These are phyloP conservation scores for Rubus parviflorus DNA, from an alignment of 306 rosid genomes.

Conservation along the genomic window DNA sequence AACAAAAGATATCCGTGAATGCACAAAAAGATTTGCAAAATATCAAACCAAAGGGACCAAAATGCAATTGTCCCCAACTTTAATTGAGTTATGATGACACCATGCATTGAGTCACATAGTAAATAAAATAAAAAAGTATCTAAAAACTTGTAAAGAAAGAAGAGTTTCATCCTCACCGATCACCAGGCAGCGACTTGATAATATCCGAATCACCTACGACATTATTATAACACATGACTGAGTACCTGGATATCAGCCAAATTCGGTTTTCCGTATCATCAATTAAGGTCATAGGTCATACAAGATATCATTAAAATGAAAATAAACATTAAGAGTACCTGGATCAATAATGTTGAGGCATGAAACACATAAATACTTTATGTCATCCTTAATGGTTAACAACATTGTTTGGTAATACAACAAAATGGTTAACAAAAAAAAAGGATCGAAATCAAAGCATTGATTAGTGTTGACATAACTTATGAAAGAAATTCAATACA, in stretches of 20 bases:
- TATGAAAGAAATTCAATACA: too few relatives aligned
- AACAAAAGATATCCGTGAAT: too few relatives aligned
- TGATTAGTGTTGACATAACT: too few relatives aligned
- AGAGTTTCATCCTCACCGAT: constrained; percentile 27
- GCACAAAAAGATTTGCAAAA: too few relatives aligned
- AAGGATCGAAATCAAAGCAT: not conserved
- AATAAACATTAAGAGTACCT: constrained; percentile 4
- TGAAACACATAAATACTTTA: constrained; percentile 23
- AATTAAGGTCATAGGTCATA: too few relatives aligned
- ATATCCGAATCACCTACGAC: constrained; percentile 54
- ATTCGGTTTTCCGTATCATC: not conserved
- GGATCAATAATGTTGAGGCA: constrained; percentile 32
- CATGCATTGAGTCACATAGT: not conserved
- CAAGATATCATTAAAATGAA: too few relatives aligned
- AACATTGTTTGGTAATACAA: constrained; percentile 17
- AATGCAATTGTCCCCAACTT: not conserved
- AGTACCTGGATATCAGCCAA: not conserved
- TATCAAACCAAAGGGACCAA: too few relatives aligned
- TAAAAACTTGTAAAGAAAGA: not conserved
- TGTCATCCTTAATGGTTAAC: constrained; percentile 23
- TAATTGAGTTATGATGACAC: not conserved
- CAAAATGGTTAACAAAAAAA: not conserved
- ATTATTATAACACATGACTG: not conserved
- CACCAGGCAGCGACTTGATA: constrained; percentile 42
- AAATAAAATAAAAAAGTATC: too few relatives aligned